These are phyloP conservation scores for Penicillium sp. DNA, from an alignment of 2,329 filamentous ascomycete species.

Conservation along the genomic window DNA sequence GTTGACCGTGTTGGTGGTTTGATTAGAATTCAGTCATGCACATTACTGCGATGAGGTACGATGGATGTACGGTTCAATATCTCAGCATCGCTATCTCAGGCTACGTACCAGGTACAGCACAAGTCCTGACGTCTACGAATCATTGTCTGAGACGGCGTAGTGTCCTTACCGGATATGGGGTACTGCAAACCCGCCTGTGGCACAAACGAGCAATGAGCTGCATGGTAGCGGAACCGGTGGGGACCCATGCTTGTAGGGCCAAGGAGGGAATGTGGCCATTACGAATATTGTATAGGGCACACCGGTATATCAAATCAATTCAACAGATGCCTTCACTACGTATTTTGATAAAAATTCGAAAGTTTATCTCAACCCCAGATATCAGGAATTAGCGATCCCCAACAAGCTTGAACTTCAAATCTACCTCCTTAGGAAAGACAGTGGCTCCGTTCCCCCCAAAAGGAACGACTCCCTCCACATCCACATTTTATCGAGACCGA, in stretches of 20 bases:
- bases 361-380: not conserved
- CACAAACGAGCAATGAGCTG: slow-evolving; percentile 9
- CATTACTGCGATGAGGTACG: not conserved
- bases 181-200: slow-evolving; percentile 4
- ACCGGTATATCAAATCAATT: not conserved
- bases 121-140: slow-evolving; percentile 39
- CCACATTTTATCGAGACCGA: not conserved
- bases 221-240: no score
- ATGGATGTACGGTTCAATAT: not conserved
- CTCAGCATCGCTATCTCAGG: slow-evolving; percentile 34
- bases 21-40: not conserved
- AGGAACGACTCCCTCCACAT: slow-evolving; percentile 1
- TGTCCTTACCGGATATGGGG: slow-evolving; percentile 9
- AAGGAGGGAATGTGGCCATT: no score
- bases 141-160: slow-evolving; percentile 41
- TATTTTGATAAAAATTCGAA: not conserved
- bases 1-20: slow-evolving; percentile 33
- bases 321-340: no score
- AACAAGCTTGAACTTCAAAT: no score
- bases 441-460: slow-evolving; percentile 13
- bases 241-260: no score
- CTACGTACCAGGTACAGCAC: slow-evolving; percentile 37
- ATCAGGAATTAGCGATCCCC: no score
- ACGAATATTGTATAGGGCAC: no score
- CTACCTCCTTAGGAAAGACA: not conserved